Evolutionary conservation across 1,284 basidiomycete species (phyloP), one percentile per base, ranked within the genome.

Genomic region (Lignosus rhinocerotis): DNA sequence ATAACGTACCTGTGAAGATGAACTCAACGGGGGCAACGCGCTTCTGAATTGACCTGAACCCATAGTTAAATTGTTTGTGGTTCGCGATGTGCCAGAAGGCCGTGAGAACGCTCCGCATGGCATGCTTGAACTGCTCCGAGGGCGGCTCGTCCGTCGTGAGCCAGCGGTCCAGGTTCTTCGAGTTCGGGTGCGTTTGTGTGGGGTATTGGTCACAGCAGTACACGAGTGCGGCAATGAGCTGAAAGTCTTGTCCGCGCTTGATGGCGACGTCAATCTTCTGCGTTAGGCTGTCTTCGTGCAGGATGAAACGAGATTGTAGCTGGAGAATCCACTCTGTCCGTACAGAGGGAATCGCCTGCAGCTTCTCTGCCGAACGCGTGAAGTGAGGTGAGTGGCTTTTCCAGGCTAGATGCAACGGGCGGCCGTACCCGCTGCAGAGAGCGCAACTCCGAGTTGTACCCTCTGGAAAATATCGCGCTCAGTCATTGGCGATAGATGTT

Each of bases 391-490:
- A 47, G 19, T 41, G 25, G 2, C 5, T 39, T 11, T 14, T n/a
- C 12, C 14, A 6, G 11, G 9, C 36, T 11, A 39, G 11, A 39
- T 6, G n/a, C 7, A 1, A 4, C n/a, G 11, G 14, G 19, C 17
- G 42, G 55, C 58, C 71, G 50, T 64, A 86, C 88, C 88, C 66
- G 85, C 87, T 14, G 83, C 79, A 3, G 85, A 86, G 48, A 91
- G 75, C 14, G 82, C 76, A 75, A 90, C 83, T 39, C 88, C 88
- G n/a, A 90, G 71, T 66, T 91, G 89, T 7, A 91, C 88, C 33
- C 89, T 77, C 66, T 90, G 86, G 70, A 91, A 91, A n/a, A 90
- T 85, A 51, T 91, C 88, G 46, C 87, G 81, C 67, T 90, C 75
- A 2, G 66, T 80, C 8, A 75, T 73, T 9, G 79, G 73, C 2